phyloP scores from a whole-genome alignment of 2,329 filamentous ascomycete genomes.

The Passalora sequoiae region DNA sequence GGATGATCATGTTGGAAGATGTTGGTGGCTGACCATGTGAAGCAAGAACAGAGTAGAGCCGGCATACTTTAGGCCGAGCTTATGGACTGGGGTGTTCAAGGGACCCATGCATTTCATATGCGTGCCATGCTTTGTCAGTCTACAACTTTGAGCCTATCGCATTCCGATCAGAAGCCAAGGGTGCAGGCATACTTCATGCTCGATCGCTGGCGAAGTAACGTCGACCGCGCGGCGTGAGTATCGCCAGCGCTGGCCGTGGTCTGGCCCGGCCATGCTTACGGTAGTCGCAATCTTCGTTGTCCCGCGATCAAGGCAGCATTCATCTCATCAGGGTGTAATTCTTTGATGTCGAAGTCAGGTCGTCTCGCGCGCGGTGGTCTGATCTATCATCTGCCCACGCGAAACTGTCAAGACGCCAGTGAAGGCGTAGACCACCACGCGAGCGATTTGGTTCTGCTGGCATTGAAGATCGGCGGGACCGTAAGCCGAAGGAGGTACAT shows the following conservation, averaged over 20 bases:
- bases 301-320: too few relatives aligned
- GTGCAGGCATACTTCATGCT: slow-evolving; percentile 2
- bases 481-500: too few relatives aligned
- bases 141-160: background rate
- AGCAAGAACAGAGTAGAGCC: background rate
- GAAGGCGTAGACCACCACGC: background rate
- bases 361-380: too few relatives aligned
- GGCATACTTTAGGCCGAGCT: slow-evolving; percentile 3
- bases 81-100: background rate
- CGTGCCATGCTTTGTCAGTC: background rate
- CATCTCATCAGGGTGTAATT: too few relatives aligned
- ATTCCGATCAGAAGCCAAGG: background rate
- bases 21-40: slow-evolving; percentile 6
- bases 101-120: background rate
- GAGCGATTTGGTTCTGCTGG: slow-evolving; percentile 6
- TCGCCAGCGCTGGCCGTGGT: background rate
- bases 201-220: background rate
- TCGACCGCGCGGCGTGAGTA: background rate
- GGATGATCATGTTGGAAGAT: slow-evolving; percentile 3
- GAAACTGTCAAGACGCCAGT: background rate
- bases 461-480: background rate
- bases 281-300: background rate
- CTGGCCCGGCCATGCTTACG: slow-evolving; percentile 9
- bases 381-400: slow-evolving; percentile 3
- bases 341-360: too few relatives aligned